Evolutionary conservation across 495 filamentous ascomycete genomes (phyloP).

Genomic region (Staphylotrichum longicolle): DNA sequence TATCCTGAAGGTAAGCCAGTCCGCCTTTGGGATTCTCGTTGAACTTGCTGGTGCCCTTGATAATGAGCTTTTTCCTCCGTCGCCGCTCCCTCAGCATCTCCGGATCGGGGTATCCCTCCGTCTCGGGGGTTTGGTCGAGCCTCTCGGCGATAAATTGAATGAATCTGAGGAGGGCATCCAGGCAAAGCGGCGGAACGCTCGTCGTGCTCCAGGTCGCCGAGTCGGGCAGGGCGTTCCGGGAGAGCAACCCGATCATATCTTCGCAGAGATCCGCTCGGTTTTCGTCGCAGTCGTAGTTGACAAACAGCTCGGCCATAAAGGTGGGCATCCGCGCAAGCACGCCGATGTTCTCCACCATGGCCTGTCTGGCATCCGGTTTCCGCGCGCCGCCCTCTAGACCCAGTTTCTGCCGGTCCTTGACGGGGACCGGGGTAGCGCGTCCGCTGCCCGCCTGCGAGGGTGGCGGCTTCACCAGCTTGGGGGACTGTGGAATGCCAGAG

Average conservation of each 20-base stretch:
- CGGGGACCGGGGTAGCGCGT: slow-evolving; percentile 84
- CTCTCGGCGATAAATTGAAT: slow-evolving; percentile 88
- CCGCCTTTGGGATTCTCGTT: slow-evolving; percentile 92
- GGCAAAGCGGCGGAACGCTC: slow-evolving; percentile 91
- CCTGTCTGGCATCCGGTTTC: slow-evolving; percentile 91
- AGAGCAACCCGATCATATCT: slow-evolving; percentile 89
- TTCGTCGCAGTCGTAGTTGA: slow-evolving; percentile 97
- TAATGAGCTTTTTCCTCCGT: slow-evolving; percentile 78
- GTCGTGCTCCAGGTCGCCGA: slow-evolving; percentile 99
- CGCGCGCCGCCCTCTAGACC: slow-evolving; percentile 89
- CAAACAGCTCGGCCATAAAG: slow-evolving; percentile 91
- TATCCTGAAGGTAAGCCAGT: slow-evolving; percentile 76
- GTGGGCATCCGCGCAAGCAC: slow-evolving; percentile 86
- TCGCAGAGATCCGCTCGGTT: slow-evolving; percentile 91
- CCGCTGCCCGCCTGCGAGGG: slow-evolving; percentile 76
- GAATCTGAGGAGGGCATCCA: slow-evolving; percentile 87
- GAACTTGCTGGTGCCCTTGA: slow-evolving; percentile 86
- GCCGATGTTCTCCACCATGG: slow-evolving; percentile 97
- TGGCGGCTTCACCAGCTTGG: slow-evolving; percentile 79
- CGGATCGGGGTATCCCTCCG: slow-evolving; percentile 66
- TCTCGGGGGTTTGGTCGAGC: slow-evolving; percentile 64
- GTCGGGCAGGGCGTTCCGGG: slow-evolving; percentile 92
- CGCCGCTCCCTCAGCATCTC: slow-evolving; percentile 65
- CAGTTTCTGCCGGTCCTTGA: slow-evolving; percentile 89
- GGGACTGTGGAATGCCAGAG: slow-evolving; percentile 86